Base-by-base conservation (phyloP, 164 flowering plant genomes). In the Magnolia officinalis region DNA sequence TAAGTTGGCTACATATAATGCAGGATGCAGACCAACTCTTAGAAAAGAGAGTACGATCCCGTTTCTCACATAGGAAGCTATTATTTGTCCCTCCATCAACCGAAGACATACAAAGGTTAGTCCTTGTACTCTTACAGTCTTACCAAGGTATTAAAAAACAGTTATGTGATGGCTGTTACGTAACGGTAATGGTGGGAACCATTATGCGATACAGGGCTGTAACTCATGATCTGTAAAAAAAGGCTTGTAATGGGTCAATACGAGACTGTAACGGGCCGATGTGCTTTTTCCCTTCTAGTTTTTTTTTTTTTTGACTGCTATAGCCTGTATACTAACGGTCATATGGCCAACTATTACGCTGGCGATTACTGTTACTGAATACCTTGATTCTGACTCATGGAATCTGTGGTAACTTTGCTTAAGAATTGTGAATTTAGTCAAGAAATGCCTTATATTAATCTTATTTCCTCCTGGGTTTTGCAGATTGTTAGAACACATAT, bases 21-120 rank as follows among this genome's bases (percentile, higher is more conserved):
- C 88, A 96, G 99, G 99, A 96, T 86, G 99, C 97, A 79, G 99
- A 96, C 80, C 98, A 94, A 80, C 96, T 94, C 66, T 79, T 96
- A 85, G 99, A 96, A 77, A 96, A 96, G 85, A 90, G 99, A 85
- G 99, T 96, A 49, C 84, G 98, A 77, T 96, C 98, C 69, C 98
- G 98, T 70, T 96, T 96, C 83, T 94, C 99, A 63, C 97, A 96
- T 77, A 87, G 99, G 82, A 96, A 96, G 85, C 85, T 96, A 51
- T 79, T 96, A 85, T 96, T 96, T 86, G 90, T 90, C 79, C 97
- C 98, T 80, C 93, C 97, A 37, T 78, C 90, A 50, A 81, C 81
- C 73, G 95, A 85, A 76, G 95, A 91, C 55, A 61, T 87, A 14
- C 84, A 84, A 50, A 90, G 89, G 99, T 91, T 77, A 67, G 23